phyloP scores from a whole-genome alignment of 1,284 basidiomycete species.

The Takashimella koratensis region DNA sequence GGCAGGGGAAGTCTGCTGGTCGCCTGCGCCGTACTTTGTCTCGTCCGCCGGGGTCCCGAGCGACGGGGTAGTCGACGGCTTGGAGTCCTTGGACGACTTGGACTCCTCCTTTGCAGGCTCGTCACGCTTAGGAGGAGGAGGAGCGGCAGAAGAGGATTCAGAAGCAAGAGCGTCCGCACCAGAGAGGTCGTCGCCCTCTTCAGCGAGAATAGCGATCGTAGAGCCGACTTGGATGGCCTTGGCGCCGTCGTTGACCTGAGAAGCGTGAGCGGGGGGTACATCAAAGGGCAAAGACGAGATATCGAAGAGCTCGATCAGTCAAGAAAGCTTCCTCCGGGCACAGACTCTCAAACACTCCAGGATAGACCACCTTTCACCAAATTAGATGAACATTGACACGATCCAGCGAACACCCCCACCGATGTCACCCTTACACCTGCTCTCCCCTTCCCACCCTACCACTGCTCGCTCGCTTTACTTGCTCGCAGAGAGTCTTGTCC shows the following conservation, averaged over 20 bases:
- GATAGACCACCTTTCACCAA: no score
- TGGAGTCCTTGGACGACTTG: conserved; percentile 19
- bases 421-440: no score
- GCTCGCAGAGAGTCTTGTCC: no score
- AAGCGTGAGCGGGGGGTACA: background rate
- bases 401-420: no score
- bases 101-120: conserved; percentile 47
- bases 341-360: no score
- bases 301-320: no score
- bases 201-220: conserved; percentile 83
- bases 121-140: conserved; percentile 51
- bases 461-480: no score
- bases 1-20: conserved; percentile 31
- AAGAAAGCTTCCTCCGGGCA: no score
- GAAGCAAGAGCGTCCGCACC: conserved; percentile 73
- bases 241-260: conserved; percentile 71
- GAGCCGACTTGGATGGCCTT: conserved; percentile 84
- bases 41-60: conserved; percentile 41
- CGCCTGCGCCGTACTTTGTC: conserved; percentile 60
- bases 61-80: conserved; percentile 18
- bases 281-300: background rate
- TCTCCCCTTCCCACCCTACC: no score
- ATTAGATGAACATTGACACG: no score
- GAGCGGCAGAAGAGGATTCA: conserved; percentile 45
- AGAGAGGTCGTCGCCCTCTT: conserved; percentile 90